These are phyloP conservation scores for Nakazawaea holstii DNA, from an alignment of 805 yeast genomes.

Conservation along the genomic window DNA sequence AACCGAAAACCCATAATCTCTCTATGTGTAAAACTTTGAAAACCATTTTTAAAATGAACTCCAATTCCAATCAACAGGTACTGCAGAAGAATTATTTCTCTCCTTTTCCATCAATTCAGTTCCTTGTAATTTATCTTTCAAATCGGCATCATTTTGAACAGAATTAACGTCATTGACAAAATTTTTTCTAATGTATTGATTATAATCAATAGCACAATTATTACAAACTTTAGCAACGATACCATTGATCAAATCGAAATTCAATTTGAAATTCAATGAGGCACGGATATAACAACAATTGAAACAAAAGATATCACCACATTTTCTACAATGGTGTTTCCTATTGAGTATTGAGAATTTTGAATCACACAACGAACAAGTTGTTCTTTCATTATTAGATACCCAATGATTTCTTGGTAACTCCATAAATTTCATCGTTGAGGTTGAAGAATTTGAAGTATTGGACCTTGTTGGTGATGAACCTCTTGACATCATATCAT, in stretches of 20 bases:
- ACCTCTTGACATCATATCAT: background rate
- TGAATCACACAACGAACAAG: slow-evolving; percentile 28
- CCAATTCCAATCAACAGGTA: slow-evolving; percentile 47
- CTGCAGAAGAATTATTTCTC: slow-evolving; percentile 14
- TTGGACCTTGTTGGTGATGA: slow-evolving; percentile 1
- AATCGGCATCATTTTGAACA: slow-evolving; percentile 25
- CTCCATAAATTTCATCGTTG: slow-evolving; percentile 21
- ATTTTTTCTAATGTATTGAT: slow-evolving; percentile 17
- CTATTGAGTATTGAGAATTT: slow-evolving; percentile 25
- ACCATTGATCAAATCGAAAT: slow-evolving; percentile 25
- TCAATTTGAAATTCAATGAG: slow-evolving; percentile 27
- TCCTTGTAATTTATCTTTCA: slow-evolving; percentile 13
- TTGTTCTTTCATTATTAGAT: slow-evolving; percentile 31
- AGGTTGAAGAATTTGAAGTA: background rate
- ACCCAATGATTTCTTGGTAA: slow-evolving; percentile 53
- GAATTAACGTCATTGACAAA: slow-evolving; percentile 20
- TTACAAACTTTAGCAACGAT: slow-evolving; percentile 23
- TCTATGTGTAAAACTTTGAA: background rate
- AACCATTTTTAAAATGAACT: slow-evolving; percentile 36
- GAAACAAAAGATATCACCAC: slow-evolving; percentile 43
- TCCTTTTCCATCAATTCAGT: slow-evolving; percentile 13
- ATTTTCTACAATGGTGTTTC: slow-evolving; percentile 47
- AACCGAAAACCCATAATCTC: too few species aligned
- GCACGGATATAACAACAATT: slow-evolving; percentile 24
- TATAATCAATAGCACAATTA: slow-evolving; percentile 30